phyloP scores from a whole-genome alignment of 345 rosid species.

The Turnera subulata region DNA sequence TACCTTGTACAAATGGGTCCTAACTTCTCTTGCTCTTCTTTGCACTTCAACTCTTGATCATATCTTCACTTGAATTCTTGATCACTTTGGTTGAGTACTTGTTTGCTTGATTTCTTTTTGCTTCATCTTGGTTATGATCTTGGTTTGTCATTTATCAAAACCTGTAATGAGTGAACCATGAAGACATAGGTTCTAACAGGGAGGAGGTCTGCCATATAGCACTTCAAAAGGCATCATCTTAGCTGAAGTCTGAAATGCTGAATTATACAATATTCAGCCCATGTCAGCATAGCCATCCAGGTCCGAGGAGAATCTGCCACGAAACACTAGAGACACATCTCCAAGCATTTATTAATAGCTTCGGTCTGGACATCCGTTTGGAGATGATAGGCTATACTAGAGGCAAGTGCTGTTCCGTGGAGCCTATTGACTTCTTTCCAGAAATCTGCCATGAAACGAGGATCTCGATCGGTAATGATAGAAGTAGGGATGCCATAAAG shows the following conservation, averaged over 20 bases:
- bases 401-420: neutral
- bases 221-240: neutral
- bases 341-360: neutral
- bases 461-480: neutral
- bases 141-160: too few relatives aligned
- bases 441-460: neutral
- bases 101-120: too few relatives aligned
- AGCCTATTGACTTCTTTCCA: neutral
- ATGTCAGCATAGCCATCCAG: neutral
- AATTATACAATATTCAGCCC: neutral
- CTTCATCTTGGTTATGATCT: too few relatives aligned
- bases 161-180: too few relatives aligned
- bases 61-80: too few relatives aligned
- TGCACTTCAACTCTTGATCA: too few relatives aligned
- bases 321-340: neutral
- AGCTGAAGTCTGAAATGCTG: neutral
- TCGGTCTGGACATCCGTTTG: neutral
- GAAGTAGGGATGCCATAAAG: neutral
- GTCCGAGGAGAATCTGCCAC: neutral
- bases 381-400: neutral
- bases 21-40: too few relatives aligned
- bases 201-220: neutral
- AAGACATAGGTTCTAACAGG: too few relatives aligned
- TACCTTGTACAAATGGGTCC: too few relatives aligned
- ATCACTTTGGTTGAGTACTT: too few relatives aligned